These are phyloP conservation scores for Kwoniella sp. DNA, from an alignment of 768 basidiomycete species.

Conservation along the genomic window DNA sequence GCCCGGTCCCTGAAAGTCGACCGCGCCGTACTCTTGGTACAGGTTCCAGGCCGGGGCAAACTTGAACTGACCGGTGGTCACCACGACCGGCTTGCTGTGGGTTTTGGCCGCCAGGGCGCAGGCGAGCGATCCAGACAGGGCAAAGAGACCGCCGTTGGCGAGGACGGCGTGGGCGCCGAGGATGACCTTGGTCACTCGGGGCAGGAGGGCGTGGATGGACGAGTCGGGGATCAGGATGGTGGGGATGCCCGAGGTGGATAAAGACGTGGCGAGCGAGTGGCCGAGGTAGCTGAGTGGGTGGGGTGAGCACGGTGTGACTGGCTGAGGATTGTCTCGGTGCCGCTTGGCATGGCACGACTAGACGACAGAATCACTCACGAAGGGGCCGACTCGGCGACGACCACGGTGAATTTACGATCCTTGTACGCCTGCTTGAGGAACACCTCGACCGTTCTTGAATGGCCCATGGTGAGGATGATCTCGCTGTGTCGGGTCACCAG, in stretches of 20 bases:
- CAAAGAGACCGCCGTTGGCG: conserved; percentile 94
- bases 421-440: conserved; percentile 89
- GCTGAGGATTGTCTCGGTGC: neutral
- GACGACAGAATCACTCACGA: conserved; percentile 58
- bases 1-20: conserved; percentile 47
- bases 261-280: conserved; percentile 72
- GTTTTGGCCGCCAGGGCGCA: conserved; percentile 81
- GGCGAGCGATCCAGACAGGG: conserved; percentile 75
- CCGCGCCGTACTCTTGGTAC: conserved; percentile 46
- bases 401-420: conserved; percentile 87
- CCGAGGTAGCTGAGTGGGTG: conserved; percentile 65
- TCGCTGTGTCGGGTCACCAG: conserved; percentile 57
- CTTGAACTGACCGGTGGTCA: conserved; percentile 95
- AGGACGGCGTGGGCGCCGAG: conserved; percentile 92
- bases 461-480: conserved; percentile 89
- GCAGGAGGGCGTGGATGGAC: conserved; percentile 91
- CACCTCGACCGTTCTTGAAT: conserved; percentile 86
- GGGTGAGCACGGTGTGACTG: neutral
- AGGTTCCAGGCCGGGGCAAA: conserved; percentile 66
- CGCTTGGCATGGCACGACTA: neutral
- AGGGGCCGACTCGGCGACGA: conserved; percentile 92
- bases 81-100: conserved; percentile 86
- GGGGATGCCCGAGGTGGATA: conserved; percentile 76
- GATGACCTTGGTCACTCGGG: conserved; percentile 92
- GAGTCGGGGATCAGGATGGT: conserved; percentile 97